Base-by-base conservation (phyloP, 2,329 filamentous ascomycete genomes). In the Ophiostoma quercus region DNA sequence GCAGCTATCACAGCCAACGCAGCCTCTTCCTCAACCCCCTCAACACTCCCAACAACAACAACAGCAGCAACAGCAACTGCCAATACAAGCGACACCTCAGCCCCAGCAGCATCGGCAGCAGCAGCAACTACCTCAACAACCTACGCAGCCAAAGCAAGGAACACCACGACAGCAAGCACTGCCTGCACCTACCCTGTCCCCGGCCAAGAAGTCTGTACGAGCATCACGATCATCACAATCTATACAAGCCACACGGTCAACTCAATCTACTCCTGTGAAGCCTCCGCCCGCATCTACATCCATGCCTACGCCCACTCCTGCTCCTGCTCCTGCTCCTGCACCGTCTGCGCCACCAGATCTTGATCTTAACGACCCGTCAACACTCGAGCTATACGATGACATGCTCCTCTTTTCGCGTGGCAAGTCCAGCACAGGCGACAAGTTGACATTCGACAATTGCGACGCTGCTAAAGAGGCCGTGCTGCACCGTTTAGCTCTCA, bases 361-460 rank as follows among this genome's bases (percentile, higher is more conserved):
- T 0, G 69, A 74, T 22, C 68, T 74, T 19, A 74, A 74, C 43
- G 71, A 74, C 39, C 73, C 72, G 8, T 41, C 72, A 5, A 75
- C 75, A 0, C 73, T 73, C 5, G 71, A 74, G 16, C 73, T 71
- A 43, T 77, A 70, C 72, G 74, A 70, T 63, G 74, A 77, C 68
- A 69, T 77, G 41, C 74, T 76, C 14, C 71, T 77, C 22, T 73
- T 77, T 16, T 73, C 75, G 2, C 70, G 71, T 41, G 67, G 71
- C 62, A 73, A 74, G 57, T 72, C 71, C 16, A 72, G 71, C 57
- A 71, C 68, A 0, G 71, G 74, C 4, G 73, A 75, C 63, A 74
- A 75, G 71, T 73, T 77, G 19, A 51, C 73, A 8, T 77, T 77
- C 66, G 74, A 74, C 62, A 72, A 74, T 57, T 77, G 75, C 67